phyloP scores from a whole-genome alignment of 2,329 filamentous ascomycete species.

The Thielaviopsis cerberus region DNA sequence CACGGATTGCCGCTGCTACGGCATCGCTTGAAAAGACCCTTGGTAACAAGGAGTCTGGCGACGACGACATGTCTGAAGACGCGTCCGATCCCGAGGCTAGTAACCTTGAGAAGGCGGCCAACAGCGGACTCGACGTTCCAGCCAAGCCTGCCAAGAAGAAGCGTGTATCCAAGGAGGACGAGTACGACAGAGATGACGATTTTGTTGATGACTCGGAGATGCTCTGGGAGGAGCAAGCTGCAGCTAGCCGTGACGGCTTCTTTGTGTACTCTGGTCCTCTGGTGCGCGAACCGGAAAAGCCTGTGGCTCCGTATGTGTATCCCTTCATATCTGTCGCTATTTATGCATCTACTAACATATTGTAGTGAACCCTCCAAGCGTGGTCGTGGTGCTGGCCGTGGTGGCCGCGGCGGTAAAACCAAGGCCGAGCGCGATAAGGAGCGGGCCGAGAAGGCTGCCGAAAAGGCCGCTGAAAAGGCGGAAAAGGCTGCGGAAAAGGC shows the following conservation, averaged over 20 bases:
- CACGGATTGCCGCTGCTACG: slow-evolving; percentile 74
- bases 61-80: slow-evolving; percentile 70
- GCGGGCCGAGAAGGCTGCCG: slow-evolving; percentile 10
- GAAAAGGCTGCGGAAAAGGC: slow-evolving; percentile 10
- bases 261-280: slow-evolving; percentile 94
- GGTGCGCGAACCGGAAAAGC: slow-evolving; percentile 70
- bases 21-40: slow-evolving; percentile 64
- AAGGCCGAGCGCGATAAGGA: slow-evolving; percentile 10
- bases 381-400: slow-evolving; percentile 28
- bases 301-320: slow-evolving; percentile 30
- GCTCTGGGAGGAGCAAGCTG: slow-evolving; percentile 87
- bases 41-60: slow-evolving; percentile 17
- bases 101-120: slow-evolving; percentile 57
- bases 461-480: slow-evolving; percentile 10
- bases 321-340: background rate
- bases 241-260: slow-evolving; percentile 87
- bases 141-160: slow-evolving; percentile 56
- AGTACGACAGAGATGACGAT: slow-evolving; percentile 67
- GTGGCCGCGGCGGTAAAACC: slow-evolving; percentile 10
- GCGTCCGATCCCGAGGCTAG: slow-evolving; percentile 58
- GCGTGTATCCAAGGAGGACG: slow-evolving; percentile 61
- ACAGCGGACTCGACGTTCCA: slow-evolving; percentile 20
- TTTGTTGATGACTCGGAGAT: slow-evolving; percentile 89
- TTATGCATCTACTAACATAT: slow-evolving; percentile 19
- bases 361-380: slow-evolving; percentile 52